Percentiles rank a stretch among this genome's conserved stretches.
phyloP scores from a whole-genome alignment of 1,284 basidiomycete genomes.

The Austropuccinia psidii region DNA sequence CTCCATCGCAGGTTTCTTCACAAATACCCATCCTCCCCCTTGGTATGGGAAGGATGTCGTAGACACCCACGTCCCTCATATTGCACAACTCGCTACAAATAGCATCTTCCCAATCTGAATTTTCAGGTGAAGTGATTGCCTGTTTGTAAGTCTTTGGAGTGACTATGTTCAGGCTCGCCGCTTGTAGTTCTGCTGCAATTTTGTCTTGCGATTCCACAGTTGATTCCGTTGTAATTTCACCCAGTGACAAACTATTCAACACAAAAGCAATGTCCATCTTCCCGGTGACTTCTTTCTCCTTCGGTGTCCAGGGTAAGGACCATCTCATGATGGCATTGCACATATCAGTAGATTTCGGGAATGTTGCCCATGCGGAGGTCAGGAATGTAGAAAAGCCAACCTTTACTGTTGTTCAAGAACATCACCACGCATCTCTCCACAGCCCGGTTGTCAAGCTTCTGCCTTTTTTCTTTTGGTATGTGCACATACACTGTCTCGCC shows the following conservation, averaged over 20 bases:
- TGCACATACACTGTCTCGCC: background rate
- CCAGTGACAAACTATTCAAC: too few species aligned
- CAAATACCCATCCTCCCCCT: slow-evolving; percentile 29
- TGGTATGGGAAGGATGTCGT: too few species aligned
- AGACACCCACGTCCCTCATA: too few species aligned
- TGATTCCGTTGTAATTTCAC: too few species aligned
- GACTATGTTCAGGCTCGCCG: background rate
- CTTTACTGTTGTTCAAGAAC: background rate
- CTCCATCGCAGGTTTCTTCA: background rate
- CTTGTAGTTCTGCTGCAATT: background rate
- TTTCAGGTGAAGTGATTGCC: background rate
- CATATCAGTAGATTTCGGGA: too few species aligned
- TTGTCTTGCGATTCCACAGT: too few species aligned
- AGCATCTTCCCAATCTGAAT: background rate
- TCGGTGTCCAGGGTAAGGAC: too few species aligned
- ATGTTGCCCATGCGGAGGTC: too few species aligned
- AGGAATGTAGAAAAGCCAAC: slow-evolving; percentile 7
- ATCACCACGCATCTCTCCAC: background rate
- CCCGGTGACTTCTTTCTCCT: background rate
- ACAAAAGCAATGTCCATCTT: background rate
- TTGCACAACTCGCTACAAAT: background rate
- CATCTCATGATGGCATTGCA: too few species aligned
- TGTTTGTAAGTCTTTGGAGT: background rate
- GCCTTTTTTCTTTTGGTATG: background rate
- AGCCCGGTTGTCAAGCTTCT: background rate